Conservation (phyloP, 306 rosid genomes). For the Cucumis cinereus region DNA sequence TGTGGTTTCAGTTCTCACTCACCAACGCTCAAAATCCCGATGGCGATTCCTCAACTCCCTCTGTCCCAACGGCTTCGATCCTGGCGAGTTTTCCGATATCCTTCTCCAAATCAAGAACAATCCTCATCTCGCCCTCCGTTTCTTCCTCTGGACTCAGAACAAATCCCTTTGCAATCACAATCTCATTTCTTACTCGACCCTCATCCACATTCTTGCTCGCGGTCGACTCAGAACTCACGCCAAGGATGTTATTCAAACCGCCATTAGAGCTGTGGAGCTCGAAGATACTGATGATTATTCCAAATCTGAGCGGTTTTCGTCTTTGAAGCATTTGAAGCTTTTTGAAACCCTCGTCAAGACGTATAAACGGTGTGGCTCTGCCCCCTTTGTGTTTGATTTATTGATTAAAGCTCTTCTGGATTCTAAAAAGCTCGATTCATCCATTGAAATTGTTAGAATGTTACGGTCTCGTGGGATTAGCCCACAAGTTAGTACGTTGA, state of each 20-base stretch:
- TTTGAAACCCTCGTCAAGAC: conserved; percentile 47
- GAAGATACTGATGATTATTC: background rate
- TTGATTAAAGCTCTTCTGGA: conserved; percentile 51
- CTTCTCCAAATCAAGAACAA: conserved; percentile 41
- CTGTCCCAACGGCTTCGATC: conserved; percentile 38
- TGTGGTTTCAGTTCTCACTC: conserved; percentile 44
- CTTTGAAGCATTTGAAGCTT: conserved; percentile 30
- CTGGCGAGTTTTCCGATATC: conserved; percentile 46
- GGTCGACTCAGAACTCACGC: conserved; percentile 49
- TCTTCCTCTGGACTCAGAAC: conserved; percentile 50
- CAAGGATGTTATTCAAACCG: conserved; percentile 24
- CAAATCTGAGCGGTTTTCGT: conserved; percentile 1
- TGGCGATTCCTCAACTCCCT: conserved; percentile 49
- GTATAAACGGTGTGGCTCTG: conserved; percentile 47
- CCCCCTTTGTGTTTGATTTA: conserved; percentile 73
- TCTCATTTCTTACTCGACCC: conserved; percentile 48
- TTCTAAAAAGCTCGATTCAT: conserved; percentile 34
- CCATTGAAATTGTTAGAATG: conserved; percentile 45
- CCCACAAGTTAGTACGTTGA: conserved; percentile 51
- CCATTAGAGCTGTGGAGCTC: conserved; percentile 23
- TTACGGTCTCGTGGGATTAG: conserved; percentile 43
- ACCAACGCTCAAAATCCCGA: conserved; percentile 65
- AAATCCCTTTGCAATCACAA: conserved; percentile 51
- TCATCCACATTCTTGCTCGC: conserved; percentile 62
- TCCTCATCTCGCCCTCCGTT: conserved; percentile 57